Percentiles rank a stretch among this genome's conserved stretches.
phyloP scores from a whole-genome alignment of 1,139 yeast genomes.

The Nakaseomyces bracarensis region DNA sequence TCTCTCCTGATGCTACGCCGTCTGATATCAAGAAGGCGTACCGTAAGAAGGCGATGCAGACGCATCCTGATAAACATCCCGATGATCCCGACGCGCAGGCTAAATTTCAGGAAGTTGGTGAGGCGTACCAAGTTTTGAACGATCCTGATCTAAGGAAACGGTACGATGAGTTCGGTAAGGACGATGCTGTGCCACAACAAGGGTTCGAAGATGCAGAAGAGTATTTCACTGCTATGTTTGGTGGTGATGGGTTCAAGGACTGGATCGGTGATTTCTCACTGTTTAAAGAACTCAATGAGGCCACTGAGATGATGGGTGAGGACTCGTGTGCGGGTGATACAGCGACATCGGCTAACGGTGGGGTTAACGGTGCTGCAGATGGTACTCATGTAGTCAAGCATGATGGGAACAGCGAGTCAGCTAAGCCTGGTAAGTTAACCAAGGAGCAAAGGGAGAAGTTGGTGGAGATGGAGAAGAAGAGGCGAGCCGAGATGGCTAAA shows the following conservation, averaged over 20 bases:
- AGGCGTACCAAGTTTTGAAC: conserved; percentile 60
- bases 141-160: conserved; percentile 52
- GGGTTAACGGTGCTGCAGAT: conserved; percentile 4
- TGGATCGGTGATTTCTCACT: conserved; percentile 71
- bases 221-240: conserved; percentile 61
- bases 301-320: conserved; percentile 43
- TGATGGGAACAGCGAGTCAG: conserved; percentile 15
- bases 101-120: conserved; percentile 62
- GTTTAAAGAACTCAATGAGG: conserved; percentile 50
- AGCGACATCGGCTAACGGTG: conserved; percentile 7
- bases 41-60: conserved; percentile 75
- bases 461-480: conserved; percentile 45
- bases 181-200: conserved; percentile 56
- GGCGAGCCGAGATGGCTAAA: conserved; percentile 45
- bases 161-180: conserved; percentile 60
- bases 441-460: conserved; percentile 51
- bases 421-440: conserved; percentile 33
- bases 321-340: conserved; percentile 6
- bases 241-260: conserved; percentile 66
- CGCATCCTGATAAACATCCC: conserved; percentile 96
- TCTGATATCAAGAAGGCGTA: conserved; percentile 89
- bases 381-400: conserved; percentile 15
- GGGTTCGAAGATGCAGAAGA: conserved; percentile 69
- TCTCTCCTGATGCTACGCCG: conserved; percentile 63
- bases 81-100: conserved; percentile 63